Evolutionary conservation across 345 rosid species (phyloP).

Genomic region (Microcos paniculata): DNA sequence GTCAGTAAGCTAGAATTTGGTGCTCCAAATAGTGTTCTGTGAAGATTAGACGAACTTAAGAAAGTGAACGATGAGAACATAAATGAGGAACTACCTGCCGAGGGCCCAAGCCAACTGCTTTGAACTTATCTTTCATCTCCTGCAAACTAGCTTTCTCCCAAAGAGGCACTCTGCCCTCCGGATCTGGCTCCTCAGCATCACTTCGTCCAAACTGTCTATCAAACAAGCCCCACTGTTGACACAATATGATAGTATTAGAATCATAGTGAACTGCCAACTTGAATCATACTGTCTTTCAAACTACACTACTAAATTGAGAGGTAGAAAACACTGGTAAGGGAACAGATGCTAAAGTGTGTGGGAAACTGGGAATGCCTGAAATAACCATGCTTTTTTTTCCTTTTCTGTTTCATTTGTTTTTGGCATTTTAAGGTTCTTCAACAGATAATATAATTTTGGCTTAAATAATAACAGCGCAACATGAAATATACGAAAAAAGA

Average conservation of each 20-base stretch:
- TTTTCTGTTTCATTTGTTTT: too few relatives aligned
- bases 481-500: constrained; percentile 14
- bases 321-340: neutral
- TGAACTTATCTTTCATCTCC: constrained; percentile 91
- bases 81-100: constrained; percentile 62
- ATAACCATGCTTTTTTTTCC: neutral
- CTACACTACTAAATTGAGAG: neutral
- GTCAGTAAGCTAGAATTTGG: neutral
- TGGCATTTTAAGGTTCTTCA: neutral
- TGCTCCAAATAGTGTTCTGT: neutral
- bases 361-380: neutral
- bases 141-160: constrained; percentile 81
- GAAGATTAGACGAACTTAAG: neutral
- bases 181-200: constrained; percentile 72
- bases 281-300: neutral
- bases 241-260: constrained; percentile 10
- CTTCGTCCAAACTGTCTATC: constrained; percentile 81
- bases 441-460: neutral
- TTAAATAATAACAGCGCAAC: neutral
- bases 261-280: neutral
- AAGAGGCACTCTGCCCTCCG: constrained; percentile 75
- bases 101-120: constrained; percentile 80
- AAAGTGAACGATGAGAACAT: neutral
- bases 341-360: constrained; percentile 1
- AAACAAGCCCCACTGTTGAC: constrained; percentile 80